These are phyloP conservation scores for Physcomitrium patens DNA, from an alignment of 225 moss, liverwort and hornwort species.

Conservation along the genomic window DNA sequence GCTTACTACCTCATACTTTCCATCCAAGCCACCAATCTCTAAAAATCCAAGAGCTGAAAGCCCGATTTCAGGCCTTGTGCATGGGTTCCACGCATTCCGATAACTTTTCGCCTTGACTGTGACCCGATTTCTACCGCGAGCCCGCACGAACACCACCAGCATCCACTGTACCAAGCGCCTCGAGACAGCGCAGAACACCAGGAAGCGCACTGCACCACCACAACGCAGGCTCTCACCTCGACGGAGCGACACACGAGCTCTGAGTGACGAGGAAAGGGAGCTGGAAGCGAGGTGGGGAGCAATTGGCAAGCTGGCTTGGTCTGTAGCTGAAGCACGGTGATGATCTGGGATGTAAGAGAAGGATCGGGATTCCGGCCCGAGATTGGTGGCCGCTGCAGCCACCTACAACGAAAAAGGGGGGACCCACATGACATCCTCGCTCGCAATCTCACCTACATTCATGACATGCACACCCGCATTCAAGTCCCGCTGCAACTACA, in stretches of 20 bases:
- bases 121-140: neutral
- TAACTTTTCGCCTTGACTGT: neutral
- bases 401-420: neutral
- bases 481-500: no score
- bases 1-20: no score
- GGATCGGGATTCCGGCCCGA: slow-evolving; percentile 7
- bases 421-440: slow-evolving; percentile 11
- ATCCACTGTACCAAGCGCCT: neutral
- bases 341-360: neutral
- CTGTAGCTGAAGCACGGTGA: neutral
- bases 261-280: neutral
- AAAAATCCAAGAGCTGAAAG: no score
- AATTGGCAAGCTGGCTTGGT: neutral
- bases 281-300: neutral
- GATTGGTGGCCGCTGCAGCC: slow-evolving; percentile 10
- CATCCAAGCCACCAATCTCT: no score
- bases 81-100: neutral
- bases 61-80: neutral
- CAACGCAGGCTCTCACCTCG: no score
- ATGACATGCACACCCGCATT: neutral
- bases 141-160: neutral
- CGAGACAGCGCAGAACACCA: neutral
- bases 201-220: no score
- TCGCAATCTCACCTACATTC: neutral
- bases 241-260: neutral